Conservation (phyloP, 305 asterid genomes). For the Withania somnifera region DNA sequence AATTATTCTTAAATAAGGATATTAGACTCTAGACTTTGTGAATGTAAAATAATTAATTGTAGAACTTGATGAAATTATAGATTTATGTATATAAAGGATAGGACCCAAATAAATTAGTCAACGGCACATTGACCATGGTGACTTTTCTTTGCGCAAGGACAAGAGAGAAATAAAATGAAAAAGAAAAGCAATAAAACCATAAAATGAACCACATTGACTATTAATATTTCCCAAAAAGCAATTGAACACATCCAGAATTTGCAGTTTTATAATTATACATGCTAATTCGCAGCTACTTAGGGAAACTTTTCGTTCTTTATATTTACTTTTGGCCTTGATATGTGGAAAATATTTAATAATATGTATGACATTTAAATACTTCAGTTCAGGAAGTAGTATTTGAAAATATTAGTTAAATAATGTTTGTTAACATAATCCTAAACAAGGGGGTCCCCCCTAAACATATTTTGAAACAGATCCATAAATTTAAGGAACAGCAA, state of each 20-base stretch:
- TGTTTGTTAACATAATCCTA: slow-evolving; percentile 1
- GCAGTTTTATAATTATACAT: background rate
- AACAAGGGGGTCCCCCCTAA: background rate
- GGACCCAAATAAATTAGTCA: background rate
- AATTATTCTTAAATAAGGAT: background rate
- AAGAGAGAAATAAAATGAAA: background rate
- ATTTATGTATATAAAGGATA: background rate
- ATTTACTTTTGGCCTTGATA: slow-evolving; percentile 7
- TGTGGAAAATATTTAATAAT: slow-evolving; percentile 7
- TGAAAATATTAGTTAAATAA: background rate
- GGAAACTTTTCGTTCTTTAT: background rate
- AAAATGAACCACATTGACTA: background rate
- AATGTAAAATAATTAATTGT: background rate
- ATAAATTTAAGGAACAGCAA: background rate
- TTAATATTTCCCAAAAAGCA: background rate
- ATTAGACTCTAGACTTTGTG: background rate
- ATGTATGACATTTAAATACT: background rate
- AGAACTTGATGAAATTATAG: background rate
- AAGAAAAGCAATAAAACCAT: background rate
- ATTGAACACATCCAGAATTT: background rate
- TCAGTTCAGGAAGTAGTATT: background rate
- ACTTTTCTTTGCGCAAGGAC: background rate
- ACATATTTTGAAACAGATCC: background rate
- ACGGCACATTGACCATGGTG: background rate
- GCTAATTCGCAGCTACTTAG: background rate